Evolutionary conservation across 768 basidiomycete genomes (phyloP).

Genomic region (Mycena indigotica): DNA sequence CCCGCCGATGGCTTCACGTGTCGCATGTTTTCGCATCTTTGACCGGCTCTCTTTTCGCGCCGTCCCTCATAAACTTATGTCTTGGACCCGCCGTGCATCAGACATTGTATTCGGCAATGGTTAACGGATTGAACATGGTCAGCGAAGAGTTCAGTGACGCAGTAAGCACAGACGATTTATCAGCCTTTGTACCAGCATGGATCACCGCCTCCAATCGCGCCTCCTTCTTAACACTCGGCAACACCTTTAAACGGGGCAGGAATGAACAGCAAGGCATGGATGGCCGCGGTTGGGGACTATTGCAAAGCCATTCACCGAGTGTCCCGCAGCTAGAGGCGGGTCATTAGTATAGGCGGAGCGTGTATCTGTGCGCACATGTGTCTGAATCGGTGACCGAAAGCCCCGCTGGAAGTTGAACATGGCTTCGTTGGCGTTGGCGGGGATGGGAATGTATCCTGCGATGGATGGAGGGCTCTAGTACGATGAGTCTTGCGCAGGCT

Average conservation of each 20-base stretch:
- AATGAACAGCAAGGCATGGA: neutral
- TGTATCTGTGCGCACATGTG: neutral
- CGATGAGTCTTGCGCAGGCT: neutral
- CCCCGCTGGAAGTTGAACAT: neutral
- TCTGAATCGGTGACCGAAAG: neutral
- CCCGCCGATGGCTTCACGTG: no score
- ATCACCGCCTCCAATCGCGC: neutral
- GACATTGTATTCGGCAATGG: neutral
- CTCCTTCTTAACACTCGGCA: slow-evolving; percentile 1
- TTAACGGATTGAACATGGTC: neutral
- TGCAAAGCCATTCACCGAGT: neutral
- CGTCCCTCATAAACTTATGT: neutral
- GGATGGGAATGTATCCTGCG: neutral
- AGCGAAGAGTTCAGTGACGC: no score
- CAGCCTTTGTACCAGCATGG: neutral
- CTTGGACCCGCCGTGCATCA: neutral
- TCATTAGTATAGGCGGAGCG: neutral
- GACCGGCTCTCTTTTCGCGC: no score
- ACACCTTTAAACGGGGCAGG: neutral
- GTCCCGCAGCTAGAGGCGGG: neutral
- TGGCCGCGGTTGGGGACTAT: neutral
- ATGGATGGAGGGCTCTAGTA: neutral
- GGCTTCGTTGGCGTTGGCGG: neutral
- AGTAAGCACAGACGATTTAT: slow-evolving; percentile 7
- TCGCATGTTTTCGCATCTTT: no score